Conservation (phyloP, 108 stramenopile species). For the Aureococcus anophagefferens region DNA sequence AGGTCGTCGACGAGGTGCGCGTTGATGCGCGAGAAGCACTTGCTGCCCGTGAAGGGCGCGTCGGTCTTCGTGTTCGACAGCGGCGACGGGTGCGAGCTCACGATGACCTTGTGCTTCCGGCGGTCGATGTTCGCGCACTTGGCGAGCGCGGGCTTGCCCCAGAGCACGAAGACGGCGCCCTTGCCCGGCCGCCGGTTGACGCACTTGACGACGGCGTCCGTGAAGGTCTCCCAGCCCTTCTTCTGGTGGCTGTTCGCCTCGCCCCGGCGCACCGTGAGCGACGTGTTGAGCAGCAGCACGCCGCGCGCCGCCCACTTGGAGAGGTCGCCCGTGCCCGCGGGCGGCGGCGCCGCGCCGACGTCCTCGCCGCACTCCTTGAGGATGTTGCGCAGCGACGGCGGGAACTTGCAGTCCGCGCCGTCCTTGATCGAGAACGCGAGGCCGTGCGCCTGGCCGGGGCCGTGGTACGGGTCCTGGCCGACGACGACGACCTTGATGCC, state of each 20-base stretch:
- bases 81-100: constrained; percentile 75
- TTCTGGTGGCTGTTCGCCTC: constrained; percentile 79
- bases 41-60: constrained; percentile 77
- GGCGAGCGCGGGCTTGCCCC: constrained; percentile 87
- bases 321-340: background rate
- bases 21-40: constrained; percentile 81
- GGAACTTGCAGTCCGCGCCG: constrained; percentile 49
- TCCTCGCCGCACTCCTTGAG: constrained; percentile 69
- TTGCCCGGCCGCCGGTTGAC: constrained; percentile 40
- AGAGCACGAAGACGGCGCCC: constrained; percentile 87
- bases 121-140: constrained; percentile 27
- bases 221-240: constrained; percentile 93
- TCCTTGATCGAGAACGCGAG: constrained; percentile 67
- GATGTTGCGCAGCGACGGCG: constrained; percentile 87
- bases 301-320: constrained; percentile 53
- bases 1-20: constrained; percentile 53
- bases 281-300: constrained; percentile 88
- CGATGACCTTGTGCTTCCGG: constrained; percentile 55
- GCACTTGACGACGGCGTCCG: constrained; percentile 70
- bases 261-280: constrained; percentile 75
- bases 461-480: constrained; percentile 99
- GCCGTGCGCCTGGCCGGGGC: constrained; percentile 68
- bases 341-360: constrained; percentile 5
- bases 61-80: constrained; percentile 78
- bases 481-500: constrained; percentile 85